Evolutionary conservation across 1,139 yeast species (phyloP), one percentile per base, ranked within the genome.

Genomic region (Magnusiomyces ingens): DNA sequence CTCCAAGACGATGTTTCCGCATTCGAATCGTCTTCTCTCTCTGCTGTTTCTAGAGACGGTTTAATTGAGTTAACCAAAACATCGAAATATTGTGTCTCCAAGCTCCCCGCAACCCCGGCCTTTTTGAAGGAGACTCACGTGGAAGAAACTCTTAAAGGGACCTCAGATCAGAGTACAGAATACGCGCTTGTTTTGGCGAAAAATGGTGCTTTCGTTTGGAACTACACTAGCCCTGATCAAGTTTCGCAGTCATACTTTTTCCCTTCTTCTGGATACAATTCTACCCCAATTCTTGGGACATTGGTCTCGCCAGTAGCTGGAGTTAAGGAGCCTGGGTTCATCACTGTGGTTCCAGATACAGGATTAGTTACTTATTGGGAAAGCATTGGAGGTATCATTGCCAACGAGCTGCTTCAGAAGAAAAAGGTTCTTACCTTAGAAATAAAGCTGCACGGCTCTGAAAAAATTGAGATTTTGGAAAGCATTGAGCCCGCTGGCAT

Each of bases 401-500:
- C 89, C 0, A 76, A 82, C 53, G 89, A 89, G 1, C 70, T 83
- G 50, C 61, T 78, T 19, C 70, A 71, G 38, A 70, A 71, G 45
- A 72, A 75, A 45, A 77, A 74, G 50, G 65, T 64, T 44, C 65
- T 73, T 17, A 70, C 67, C 47, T 67, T 71, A 13, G 60, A 65
- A 2, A 64, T 75, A 29, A 71, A 69, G 48, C 62, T 77, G 3
- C 70, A 71, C 47, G 58, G 67, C 52, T 64, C 68, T 58, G 62
- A 73, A 62, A 61, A 59, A 49, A 73, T 88, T 26, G 79, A 82
- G 1, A 65, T 75, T 46, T 78, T 84, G 1, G 79, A 81, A 57
- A 80, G 79, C 58, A 76, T 84, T 15, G 91, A 85, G 59, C 93
- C 94, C 0, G 82, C 86, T 2, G 95, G 96, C 1, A 71, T 89